Evolutionary conservation across 75 land plant genomes (phyloP).

Genomic region (Pinus taeda): DNA sequence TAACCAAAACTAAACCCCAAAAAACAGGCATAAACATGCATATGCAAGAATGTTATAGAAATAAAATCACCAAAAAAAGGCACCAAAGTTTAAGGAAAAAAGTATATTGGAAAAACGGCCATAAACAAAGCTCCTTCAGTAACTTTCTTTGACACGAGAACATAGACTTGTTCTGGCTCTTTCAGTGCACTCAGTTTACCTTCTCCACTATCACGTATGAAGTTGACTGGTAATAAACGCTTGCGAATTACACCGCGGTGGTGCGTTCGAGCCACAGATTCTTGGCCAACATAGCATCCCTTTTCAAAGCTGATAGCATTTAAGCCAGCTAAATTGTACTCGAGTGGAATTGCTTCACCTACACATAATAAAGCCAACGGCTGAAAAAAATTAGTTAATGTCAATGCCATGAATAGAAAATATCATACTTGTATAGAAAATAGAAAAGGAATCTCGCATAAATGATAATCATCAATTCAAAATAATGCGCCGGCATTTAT

Average conservation of each 20-base stretch:
- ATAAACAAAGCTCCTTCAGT: background rate
- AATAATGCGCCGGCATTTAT: too few species aligned
- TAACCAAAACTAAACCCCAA: too few species aligned
- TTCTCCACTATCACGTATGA: constrained; percentile 55
- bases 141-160: background rate
- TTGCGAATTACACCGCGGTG: constrained; percentile 95
- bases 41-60: background rate
- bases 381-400: background rate
- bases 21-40: too few species aligned
- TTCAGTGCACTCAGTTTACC: constrained; percentile 31
- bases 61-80: background rate
- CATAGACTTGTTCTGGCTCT: background rate
- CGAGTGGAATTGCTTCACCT: constrained; percentile 95
- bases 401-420: too few species aligned
- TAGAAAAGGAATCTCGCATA: too few species aligned
- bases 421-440: too few species aligned
- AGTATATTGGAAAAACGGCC: background rate
- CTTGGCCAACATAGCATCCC: constrained; percentile 94
- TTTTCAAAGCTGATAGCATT: constrained; percentile 93
- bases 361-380: background rate
- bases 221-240: constrained; percentile 78
- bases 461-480: too few species aligned
- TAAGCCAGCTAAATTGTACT: constrained; percentile 84
- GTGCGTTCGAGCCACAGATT: constrained; percentile 92
- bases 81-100: background rate